A percentile compares a stretch with the other conserved stretches of the same genome.
Evolutionary conservation across 2,329 filamentous ascomycete species (phyloP).

Genomic region (Didymella pinodella): DNA sequence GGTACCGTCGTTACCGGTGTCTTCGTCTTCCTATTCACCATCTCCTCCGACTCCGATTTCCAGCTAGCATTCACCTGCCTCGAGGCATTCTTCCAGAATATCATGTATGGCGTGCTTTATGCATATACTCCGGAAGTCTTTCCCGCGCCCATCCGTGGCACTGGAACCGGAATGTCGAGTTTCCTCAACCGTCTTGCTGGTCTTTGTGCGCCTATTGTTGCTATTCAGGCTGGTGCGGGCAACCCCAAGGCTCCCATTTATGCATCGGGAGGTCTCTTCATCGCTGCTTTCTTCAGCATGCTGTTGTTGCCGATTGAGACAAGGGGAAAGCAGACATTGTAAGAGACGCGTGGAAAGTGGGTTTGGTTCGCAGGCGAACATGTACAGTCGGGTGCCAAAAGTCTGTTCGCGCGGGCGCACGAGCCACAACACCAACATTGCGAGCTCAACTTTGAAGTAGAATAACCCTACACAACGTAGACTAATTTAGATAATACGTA

Average conservation of each 20-base stretch:
- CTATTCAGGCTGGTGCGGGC: conserved; percentile 53
- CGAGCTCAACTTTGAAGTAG: no score
- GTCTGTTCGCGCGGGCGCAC: no score
- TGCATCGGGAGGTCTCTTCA: conserved; percentile 53
- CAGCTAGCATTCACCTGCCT: conserved; percentile 73
- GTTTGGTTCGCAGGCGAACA: neutral
- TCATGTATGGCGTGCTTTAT: conserved; percentile 73
- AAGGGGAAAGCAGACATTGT: conserved; percentile 53
- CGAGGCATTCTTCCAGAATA: conserved; percentile 71
- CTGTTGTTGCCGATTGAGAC: conserved; percentile 55
- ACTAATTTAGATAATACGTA: no score
- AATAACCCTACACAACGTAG: no score
- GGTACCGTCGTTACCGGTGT: conserved; percentile 72
- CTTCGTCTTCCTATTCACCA: conserved; percentile 72
- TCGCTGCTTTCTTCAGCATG: conserved; percentile 55
- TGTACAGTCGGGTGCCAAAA: no score
- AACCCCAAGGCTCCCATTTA: conserved; percentile 55
- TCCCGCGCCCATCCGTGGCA: conserved; percentile 74
- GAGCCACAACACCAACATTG: no score
- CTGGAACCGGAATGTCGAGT: conserved; percentile 74
- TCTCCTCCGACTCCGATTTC: conserved; percentile 63
- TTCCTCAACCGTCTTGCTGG: conserved; percentile 74
- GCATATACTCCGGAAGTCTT: conserved; percentile 81
- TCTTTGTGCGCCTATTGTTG: conserved; percentile 73
- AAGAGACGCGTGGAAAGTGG: conserved; percentile 6